Evolutionary conservation across 208 protist genomes (phyloP).

Genomic region (Trypanosoma theileri): DNA sequence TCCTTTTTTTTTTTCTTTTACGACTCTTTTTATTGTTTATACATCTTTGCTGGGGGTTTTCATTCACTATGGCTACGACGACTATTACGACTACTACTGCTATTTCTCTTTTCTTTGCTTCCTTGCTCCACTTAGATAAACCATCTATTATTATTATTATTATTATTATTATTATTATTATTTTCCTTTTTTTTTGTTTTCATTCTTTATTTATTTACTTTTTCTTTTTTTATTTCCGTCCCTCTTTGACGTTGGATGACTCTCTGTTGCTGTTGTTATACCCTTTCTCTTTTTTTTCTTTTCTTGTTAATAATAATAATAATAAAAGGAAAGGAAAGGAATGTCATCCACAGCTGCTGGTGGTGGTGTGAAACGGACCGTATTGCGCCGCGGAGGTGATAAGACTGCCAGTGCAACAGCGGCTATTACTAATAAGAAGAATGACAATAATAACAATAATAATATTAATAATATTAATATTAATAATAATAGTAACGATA

Average conservation of each 20-base stretch:
- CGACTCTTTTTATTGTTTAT: slow-evolving; percentile 4
- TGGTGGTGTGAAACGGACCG: neutral
- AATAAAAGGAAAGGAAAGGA: no score
- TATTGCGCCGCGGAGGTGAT: neutral
- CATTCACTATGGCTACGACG: neutral
- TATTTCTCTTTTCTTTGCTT: neutral
- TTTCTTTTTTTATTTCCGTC: no score
- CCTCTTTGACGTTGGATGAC: no score
- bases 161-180: no score
- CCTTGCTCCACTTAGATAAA: neutral
- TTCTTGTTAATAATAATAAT: no score
- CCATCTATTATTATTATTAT: no score
- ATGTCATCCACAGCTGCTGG: no score
- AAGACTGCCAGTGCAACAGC: neutral
- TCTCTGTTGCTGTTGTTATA: no score
- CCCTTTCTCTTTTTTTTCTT: no score
- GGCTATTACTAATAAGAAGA: neutral
- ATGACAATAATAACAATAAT: neutral
- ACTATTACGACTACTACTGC: no score
- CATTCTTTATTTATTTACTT: no score
- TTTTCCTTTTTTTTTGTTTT: no score
- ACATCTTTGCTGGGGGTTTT: neutral
- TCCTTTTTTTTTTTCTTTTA: slow-evolving; percentile 12
- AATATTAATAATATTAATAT: neutral
- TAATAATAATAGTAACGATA: neutral